A percentile compares a stretch with the other conserved stretches of the same genome.
Evolutionary conservation across 768 basidiomycete genomes (phyloP).

Genomic region (Mycena maculata): DNA sequence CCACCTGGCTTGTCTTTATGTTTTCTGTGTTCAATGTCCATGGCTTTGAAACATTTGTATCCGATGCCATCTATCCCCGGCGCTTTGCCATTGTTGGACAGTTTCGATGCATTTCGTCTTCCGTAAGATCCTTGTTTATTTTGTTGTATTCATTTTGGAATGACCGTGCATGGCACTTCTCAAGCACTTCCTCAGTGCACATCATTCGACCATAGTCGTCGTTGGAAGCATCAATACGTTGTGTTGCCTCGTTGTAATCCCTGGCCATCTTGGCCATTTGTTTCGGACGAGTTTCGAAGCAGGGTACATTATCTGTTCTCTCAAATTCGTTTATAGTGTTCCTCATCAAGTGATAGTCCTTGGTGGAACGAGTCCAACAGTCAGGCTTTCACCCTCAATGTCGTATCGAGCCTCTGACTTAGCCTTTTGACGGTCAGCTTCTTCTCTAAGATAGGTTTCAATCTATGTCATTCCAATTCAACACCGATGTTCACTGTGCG

Average conservation of each 20-base stretch:
- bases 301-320: not conserved
- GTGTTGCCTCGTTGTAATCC: not conserved
- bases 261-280: no score
- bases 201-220: not conserved
- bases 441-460: not conserved
- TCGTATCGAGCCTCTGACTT: not conserved
- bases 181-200: slow-evolving; percentile 1
- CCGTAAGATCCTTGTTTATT: not conserved
- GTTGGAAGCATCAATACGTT: not conserved
- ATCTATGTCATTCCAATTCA: no score
- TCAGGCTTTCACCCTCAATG: not conserved
- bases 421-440: not conserved
- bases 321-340: not conserved
- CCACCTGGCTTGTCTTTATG: not conserved
- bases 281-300: not conserved
- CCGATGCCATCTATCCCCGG: not conserved
- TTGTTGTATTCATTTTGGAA: not conserved
- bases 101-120: not conserved
- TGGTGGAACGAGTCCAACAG: not conserved
- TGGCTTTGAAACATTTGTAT: no score
- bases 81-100: not conserved
- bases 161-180: not conserved
- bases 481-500: no score
- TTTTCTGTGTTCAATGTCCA: not conserved
- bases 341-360: not conserved